phyloP scores from a whole-genome alignment of 139 green algal genomes.

The Parachlorella kessleri region DNA sequence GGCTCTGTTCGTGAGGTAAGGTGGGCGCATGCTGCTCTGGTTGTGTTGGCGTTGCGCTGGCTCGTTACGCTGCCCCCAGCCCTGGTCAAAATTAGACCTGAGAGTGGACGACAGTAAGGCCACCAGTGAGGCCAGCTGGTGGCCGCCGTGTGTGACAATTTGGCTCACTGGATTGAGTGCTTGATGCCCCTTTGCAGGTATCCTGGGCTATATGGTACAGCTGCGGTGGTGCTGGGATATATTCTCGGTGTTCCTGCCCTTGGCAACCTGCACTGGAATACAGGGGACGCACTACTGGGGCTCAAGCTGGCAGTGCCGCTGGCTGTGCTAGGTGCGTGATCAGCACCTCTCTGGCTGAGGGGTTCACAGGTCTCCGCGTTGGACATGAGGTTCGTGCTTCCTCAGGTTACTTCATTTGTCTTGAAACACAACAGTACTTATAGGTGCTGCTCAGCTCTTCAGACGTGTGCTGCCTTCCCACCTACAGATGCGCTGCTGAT shows the following conservation, averaged over 20 bases:
- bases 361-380: neutral
- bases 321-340: slow-evolving; percentile 8
- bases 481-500: slow-evolving; percentile 42
- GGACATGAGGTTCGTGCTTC: neutral
- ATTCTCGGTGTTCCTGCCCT: slow-evolving; percentile 43
- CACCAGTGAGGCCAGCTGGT: neutral
- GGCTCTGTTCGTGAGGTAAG: too few species aligned
- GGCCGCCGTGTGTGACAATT: too few species aligned
- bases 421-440: neutral
- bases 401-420: neutral
- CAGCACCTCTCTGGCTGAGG: neutral
- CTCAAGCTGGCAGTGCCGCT: slow-evolving; percentile 35
- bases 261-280: slow-evolving; percentile 38
- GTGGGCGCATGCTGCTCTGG: neutral
- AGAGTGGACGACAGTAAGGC: neutral
- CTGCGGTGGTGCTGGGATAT: slow-evolving; percentile 38
- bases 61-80: neutral
- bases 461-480: too few species aligned
- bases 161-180: too few species aligned
- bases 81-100: neutral
- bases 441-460: neutral
- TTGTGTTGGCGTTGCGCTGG: neutral
- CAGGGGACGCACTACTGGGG: slow-evolving; percentile 30
- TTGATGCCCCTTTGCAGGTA: neutral
- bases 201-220: slow-evolving; percentile 33